Evolutionary conservation across 176 grass and related monocot genomes (phyloP), one percentile per base, ranked within the genome.

Genomic region (Carex parvula): DNA sequence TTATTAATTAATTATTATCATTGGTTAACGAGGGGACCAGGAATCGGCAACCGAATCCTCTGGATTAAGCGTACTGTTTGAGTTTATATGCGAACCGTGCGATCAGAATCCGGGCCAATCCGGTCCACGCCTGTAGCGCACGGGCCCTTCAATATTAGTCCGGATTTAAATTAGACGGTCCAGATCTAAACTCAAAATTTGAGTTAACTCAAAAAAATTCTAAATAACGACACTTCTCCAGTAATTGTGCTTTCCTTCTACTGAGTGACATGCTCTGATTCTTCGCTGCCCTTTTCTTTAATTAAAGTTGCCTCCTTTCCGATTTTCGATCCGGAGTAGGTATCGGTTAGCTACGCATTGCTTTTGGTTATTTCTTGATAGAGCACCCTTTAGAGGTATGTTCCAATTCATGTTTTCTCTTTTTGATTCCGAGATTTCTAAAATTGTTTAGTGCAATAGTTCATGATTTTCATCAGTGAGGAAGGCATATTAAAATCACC

Each of bases 161-260:
- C 3, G 4, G 4, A 39, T 39, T 39, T 39, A 39, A 39, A 39
- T 39, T 4, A 6, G 4, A 39, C 37, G 37, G 37, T 39, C 37
- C 3, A 5, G 37, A 39, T 39, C 37, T 39, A 39, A 39, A 39
- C 3, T 39, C 37, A 39, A 39, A 39, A 39, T 5, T 39, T 39
- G 37, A 39, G 37, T 39, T 39, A 5, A 39, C 37, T 39, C 4
- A 5, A 56, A 6, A 76, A 32, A 50, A 50, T 29, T 59, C 6
- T 66, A 65, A 65, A 46, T 82, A 14, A 50, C 60, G 41, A 82
- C 29, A 29, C 14, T 35, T 17, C 50, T 21, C 30, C 20, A 11
- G 6, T 54, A 65, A 15, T 82, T 50, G 60, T 82, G 26, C 80
- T 68, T 82, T 82, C 61, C 80, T 82, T 82, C 10, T n/a, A 48